Evolutionary conservation across 2,329 filamentous ascomycete genomes (phyloP).

Genomic region (Calonectria leucothoes): DNA sequence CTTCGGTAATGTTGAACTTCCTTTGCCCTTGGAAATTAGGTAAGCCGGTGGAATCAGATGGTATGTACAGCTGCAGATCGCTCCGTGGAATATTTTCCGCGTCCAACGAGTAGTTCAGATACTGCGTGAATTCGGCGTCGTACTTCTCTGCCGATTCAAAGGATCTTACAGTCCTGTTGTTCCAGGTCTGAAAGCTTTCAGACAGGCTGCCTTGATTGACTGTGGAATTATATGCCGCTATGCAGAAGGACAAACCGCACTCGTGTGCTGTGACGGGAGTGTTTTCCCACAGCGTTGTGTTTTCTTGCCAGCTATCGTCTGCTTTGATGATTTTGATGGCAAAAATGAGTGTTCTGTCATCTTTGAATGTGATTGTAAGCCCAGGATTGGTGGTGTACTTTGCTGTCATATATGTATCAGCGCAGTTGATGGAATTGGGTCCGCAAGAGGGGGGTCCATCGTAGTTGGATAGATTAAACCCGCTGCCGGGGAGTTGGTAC

Average conservation of each 20-base stretch:
- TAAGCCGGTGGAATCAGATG: neutral
- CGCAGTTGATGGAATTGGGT: neutral
- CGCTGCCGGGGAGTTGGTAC: neutral
- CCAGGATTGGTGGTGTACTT: conserved; percentile 15
- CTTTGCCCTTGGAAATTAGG: neutral
- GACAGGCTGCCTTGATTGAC: conserved; percentile 10
- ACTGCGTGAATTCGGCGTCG: neutral
- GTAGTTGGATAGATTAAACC: neutral
- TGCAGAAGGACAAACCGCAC: conserved; percentile 24
- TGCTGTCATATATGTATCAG: neutral
- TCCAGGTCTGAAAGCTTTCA: conserved; percentile 9
- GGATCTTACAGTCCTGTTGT: neutral
- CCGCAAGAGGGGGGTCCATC: neutral
- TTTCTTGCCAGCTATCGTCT: neutral
- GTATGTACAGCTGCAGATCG: conserved; percentile 22
- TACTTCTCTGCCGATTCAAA: neutral
- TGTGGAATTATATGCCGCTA: conserved; percentile 11
- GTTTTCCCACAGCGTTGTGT: conserved; percentile 20
- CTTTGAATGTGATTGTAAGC: neutral
- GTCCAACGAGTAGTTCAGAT: conserved; percentile 6
- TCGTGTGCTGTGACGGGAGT: neutral
- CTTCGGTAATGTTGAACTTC: conserved; percentile 20
- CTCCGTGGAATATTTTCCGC: neutral
- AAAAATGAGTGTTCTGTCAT: conserved; percentile 10
- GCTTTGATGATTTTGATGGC: conserved; percentile 13